Evolutionary conservation across 805 yeast species (phyloP).

Genomic region (Clavispora phyllophila): DNA sequence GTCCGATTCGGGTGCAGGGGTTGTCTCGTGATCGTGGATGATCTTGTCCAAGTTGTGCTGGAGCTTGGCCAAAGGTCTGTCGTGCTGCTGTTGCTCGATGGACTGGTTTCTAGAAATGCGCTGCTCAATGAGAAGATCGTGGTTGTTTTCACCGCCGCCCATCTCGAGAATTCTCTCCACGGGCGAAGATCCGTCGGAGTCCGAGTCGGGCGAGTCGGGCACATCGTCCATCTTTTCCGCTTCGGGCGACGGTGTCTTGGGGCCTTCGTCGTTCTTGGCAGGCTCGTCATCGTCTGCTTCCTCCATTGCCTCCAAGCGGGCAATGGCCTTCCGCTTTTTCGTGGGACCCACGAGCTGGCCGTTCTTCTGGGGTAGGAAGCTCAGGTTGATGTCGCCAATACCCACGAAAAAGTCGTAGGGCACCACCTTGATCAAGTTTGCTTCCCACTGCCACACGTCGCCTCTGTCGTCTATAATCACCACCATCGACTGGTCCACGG

Average conservation of each 20-base stretch:
- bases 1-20: slow-evolving; percentile 19
- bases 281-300: slow-evolving; percentile 7
- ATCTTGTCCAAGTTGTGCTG: slow-evolving; percentile 67
- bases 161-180: slow-evolving; percentile 46
- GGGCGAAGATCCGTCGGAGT: slow-evolving; percentile 29
- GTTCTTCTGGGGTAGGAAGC: slow-evolving; percentile 79
- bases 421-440: slow-evolving; percentile 82
- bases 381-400: slow-evolving; percentile 93
- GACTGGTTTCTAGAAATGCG: slow-evolving; percentile 62
- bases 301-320: slow-evolving; percentile 44
- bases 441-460: slow-evolving; percentile 98
- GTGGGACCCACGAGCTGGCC: slow-evolving; percentile 56
- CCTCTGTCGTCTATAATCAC: slow-evolving; percentile 96
- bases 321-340: slow-evolving; percentile 54
- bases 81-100: slow-evolving; percentile 73
- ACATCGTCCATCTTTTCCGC: background rate
- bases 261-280: slow-evolving; percentile 23
- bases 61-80: slow-evolving; percentile 78
- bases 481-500: slow-evolving; percentile 95
- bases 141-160: slow-evolving; percentile 47
- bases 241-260: slow-evolving; percentile 5
- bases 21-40: slow-evolving; percentile 23
- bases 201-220: slow-evolving; percentile 2
- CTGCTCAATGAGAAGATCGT: slow-evolving; percentile 48
- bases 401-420: slow-evolving; percentile 97